Percentiles rank a stretch among this genome's conserved stretches.
phyloP scores from a whole-genome alignment of 2,329 filamentous ascomycete genomes.

The Neospermospora avenae region DNA sequence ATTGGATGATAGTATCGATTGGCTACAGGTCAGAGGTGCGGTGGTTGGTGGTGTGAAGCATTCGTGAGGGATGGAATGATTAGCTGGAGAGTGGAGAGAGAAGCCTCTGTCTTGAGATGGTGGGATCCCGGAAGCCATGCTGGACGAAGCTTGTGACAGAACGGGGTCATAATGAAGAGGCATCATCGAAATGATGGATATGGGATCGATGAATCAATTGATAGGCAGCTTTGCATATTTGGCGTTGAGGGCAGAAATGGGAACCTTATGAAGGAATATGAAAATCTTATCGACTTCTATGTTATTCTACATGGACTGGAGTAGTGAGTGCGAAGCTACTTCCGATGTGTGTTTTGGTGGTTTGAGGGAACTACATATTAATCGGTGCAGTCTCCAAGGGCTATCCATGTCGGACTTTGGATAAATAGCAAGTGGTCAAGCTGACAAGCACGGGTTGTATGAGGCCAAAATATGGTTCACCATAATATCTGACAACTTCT shows the following conservation, averaged over 20 bases:
- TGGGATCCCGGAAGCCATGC: not conserved
- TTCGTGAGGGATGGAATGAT: conserved; percentile 35
- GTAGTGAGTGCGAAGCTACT: too few species aligned
- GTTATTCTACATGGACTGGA: too few species aligned
- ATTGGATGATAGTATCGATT: conserved; percentile 87
- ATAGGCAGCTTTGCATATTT: conserved; percentile 29
- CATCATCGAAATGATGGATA: not conserved
- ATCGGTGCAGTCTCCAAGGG: too few species aligned
- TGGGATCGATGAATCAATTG: not conserved
- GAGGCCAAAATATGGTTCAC: too few species aligned
- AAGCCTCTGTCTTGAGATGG: not conserved
- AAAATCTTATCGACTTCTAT: not conserved
- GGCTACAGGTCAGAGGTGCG: conserved; percentile 82
- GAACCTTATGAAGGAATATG: not conserved
- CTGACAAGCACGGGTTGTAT: too few species aligned
- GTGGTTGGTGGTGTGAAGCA: conserved; percentile 86
- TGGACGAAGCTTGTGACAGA: not conserved
- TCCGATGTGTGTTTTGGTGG: too few species aligned
- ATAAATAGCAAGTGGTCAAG: too few species aligned
- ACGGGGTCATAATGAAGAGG: not conserved
- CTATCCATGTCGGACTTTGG: too few species aligned
- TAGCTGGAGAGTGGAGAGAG: not conserved
- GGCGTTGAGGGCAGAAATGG: conserved; percentile 31
- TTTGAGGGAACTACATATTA: too few species aligned
- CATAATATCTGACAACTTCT: too few species aligned